Evolutionary conservation across 106 monocot genomes (phyloP).

Genomic region (Acorus gramineus): DNA sequence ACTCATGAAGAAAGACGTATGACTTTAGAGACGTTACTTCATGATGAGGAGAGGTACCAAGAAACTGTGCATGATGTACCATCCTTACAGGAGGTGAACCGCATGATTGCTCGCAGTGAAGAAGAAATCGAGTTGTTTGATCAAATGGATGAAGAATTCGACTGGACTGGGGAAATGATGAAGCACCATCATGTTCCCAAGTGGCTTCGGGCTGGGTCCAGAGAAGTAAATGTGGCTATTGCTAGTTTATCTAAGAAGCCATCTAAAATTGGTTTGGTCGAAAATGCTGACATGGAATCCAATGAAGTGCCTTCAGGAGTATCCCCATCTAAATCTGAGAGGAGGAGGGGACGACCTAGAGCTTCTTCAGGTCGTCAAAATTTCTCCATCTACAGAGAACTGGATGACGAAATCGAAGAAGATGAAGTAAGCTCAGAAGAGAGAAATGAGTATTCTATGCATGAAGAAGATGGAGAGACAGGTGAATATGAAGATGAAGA

Average conservation of each 20-base stretch:
- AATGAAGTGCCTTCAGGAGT: constrained; percentile 14
- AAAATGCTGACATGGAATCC: constrained; percentile 28
- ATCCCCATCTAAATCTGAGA: constrained; percentile 37
- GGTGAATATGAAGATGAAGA: constrained; percentile 65
- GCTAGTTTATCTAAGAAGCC: constrained; percentile 69
- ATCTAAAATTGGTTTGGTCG: constrained; percentile 56
- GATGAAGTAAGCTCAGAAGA: constrained; percentile 59
- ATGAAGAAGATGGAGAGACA: constrained; percentile 59
- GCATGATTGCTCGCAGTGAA: constrained; percentile 87
- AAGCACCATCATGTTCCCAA: constrained; percentile 75
- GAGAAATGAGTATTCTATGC: constrained; percentile 30
- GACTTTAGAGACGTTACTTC: constrained; percentile 85
- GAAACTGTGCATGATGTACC: constrained; percentile 95
- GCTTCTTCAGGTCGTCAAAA: constrained; percentile 17
- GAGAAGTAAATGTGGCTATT: constrained; percentile 56
- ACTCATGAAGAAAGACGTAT: constrained; percentile 96
- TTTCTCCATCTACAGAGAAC: constrained; percentile 46
- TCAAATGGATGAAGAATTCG: constrained; percentile 98
- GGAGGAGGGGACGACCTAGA: constrained; percentile 43
- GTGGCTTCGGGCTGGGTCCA: constrained; percentile 75
- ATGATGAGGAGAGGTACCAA: constrained; percentile 95
- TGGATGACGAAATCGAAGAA: constrained; percentile 68
- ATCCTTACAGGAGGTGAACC: constrained; percentile 80
- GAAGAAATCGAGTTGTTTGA: constrained; percentile 93
- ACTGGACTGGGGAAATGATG: constrained; percentile 83